phyloP scores from a whole-genome alignment of 371 early-diverging fungal genomes.

The Mortierella sp. region DNA sequence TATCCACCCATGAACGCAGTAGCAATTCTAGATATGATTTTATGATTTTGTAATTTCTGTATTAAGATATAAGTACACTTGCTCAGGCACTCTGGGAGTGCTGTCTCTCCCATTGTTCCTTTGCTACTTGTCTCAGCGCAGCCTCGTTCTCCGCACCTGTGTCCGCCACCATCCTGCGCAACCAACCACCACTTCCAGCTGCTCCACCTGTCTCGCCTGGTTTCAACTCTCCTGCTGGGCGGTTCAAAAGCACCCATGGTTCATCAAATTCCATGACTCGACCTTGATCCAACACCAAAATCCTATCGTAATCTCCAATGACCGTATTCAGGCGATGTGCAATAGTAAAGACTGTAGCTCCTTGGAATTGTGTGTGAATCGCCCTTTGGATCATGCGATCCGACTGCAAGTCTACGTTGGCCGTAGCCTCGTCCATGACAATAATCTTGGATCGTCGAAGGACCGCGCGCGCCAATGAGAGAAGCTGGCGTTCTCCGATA shows the following conservation, averaged over 20 bases:
- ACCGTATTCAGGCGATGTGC: conserved; percentile 81
- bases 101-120: conserved; percentile 46
- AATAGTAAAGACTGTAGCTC: conserved; percentile 69
- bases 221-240: conserved; percentile 14
- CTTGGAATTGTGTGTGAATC: conserved; percentile 58
- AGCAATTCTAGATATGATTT: neutral
- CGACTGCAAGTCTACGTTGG: conserved; percentile 69
- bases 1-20: too few relatives aligned
- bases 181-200: conserved; percentile 28
- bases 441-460: conserved; percentile 67
- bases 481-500: conserved; percentile 71
- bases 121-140: conserved; percentile 37
- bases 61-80: neutral
- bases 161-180: conserved; percentile 56
- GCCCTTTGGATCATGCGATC: conserved; percentile 63
- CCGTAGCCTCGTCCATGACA: conserved; percentile 75
- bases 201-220: conserved; percentile 6
- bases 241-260: conserved; percentile 52
- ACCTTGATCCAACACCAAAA: conserved; percentile 72
- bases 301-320: conserved; percentile 74
- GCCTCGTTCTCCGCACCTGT: conserved; percentile 57
- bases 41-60: too few relatives aligned
- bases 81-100: neutral
- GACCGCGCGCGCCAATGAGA: conserved; percentile 62
- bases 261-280: conserved; percentile 67